Evolutionary conservation across 176 grass and related monocot genomes (phyloP), one percentile per base, ranked within the genome.

Genomic region (Olyra latifolia): DNA sequence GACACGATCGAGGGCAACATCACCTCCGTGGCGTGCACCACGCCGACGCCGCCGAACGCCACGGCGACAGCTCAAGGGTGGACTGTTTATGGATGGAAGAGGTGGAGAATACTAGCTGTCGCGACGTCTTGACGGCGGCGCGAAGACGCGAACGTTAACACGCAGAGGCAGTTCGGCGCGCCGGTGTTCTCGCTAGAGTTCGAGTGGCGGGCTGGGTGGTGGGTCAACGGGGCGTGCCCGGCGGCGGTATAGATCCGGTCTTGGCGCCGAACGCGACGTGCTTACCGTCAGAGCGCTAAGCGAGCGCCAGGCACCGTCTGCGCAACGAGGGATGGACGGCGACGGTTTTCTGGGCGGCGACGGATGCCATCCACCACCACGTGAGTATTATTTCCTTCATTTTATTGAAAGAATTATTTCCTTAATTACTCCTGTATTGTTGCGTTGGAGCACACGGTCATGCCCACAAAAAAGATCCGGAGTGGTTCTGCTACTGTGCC

Each of bases 321-420:
- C 0, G 62, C 94, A 91, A 66, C 0, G 4, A 0, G 89, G 89
- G 49, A 87, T 94, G 82, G 0, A 0, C 41, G 94, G 94, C 22
- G 91, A 97, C 49, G 94, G 94, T 3, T 97, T 80, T 75, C 8
- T 11, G 5, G 79, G 83, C 64, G 94, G 94, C 70, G 53, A 56
- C 0, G 94, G 94, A 20, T 97, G 94, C 78, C 17, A 7, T 9
- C 10, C 7, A n/a, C n/a, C n/a, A n/a, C n/a, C n/a, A n/a, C n/a
- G 28, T n/a, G n/a, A n/a, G n/a, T n/a, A n/a, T n/a, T n/a, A n/a
- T n/a, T n/a, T n/a, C n/a, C n/a, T n/a, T n/a, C n/a, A n/a, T n/a
- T n/a, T n/a, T n/a, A n/a, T n/a, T n/a, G n/a, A n/a, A n/a, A n/a
- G n/a, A n/a, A n/a, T n/a, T n/a, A n/a, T n/a, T n/a, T n/a, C n/a